Base-by-base conservation (phyloP, 2,329 filamentous ascomycete genomes). In the Alternaria tenuissima region DNA sequence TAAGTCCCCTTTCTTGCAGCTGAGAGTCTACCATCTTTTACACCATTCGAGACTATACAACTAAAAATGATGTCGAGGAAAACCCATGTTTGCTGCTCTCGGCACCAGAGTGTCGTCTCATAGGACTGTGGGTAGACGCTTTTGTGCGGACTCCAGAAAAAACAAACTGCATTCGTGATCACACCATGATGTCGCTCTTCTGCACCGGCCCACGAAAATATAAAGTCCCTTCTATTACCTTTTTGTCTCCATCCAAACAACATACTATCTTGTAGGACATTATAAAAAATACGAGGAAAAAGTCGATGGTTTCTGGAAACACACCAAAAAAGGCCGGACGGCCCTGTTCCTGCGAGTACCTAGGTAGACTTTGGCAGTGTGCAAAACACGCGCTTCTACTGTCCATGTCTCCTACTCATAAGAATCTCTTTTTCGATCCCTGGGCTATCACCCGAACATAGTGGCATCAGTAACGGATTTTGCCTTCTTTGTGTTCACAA, bases 71-170 rank as follows among this genome's bases (percentile, higher is more conserved):
- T 3, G 20, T 20, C 3, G 20, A 20, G 3, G 20, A 20, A 3
- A 20, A 20, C 1, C 20, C 20, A 20, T 16, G 14, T 12, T 11
- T 30, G 28, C 4, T 30, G 28, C 3, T 36, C 5, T 36, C 1
- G 32, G 12, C 6, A 2, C 5, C 0, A 34, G 14, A 6, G 5
- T 16, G 4, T 5, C 3, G 14, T 14, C 32, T 7, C 6, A 30
- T 36, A 5, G 14, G 12, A 0, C 6, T 6, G 1, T 16, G 0
- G 32, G 5, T 0, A 34, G 14, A 16, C 32, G 0, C 14, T 14
- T 3, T 36, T 36, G 32, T 14, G 32, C 14, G 5, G 32, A 14
- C 32, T 36, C 14, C 32, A 5, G 5, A 36, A 36, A 34, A 12
- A 14, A 7, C 24, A 7, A 26, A 26, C 24, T 26, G 5, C 24